Evolutionary conservation across 176 grass and related monocot genomes (phyloP).

Genomic region (Neostapfia colusana): DNA sequence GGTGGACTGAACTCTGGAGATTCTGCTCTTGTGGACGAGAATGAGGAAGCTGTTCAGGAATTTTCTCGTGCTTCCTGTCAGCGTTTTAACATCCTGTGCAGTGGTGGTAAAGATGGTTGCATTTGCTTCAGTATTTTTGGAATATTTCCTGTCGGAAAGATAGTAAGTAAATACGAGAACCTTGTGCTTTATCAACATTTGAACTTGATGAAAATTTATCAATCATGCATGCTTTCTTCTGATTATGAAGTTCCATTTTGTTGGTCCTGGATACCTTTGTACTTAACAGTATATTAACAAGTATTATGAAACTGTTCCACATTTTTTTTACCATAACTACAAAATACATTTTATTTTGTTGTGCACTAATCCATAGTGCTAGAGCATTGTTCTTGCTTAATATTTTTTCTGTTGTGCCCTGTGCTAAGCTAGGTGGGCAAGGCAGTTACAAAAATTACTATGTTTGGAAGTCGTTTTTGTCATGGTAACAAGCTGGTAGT

Average conservation of each 20-base stretch:
- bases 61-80: conserved; percentile 76
- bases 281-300: conserved; percentile 5
- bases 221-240: conserved; percentile 32
- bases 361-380: background rate
- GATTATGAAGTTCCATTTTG: conserved; percentile 29
- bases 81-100: conserved; percentile 87
- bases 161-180: conserved; percentile 64
- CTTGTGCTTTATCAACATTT: conserved; percentile 25
- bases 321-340: background rate
- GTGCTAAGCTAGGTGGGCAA: background rate
- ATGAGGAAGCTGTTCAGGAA: conserved; percentile 64
- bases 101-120: conserved; percentile 76
- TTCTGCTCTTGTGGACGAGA: conserved; percentile 57
- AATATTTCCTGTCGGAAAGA: conserved; percentile 96
- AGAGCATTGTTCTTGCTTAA: background rate
- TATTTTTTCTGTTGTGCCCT: background rate
- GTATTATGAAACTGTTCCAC: background rate
- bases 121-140: conserved; percentile 99
- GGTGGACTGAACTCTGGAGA: conserved; percentile 79
- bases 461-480: background rate
- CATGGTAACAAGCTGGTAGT: background rate
- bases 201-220: conserved; percentile 22
- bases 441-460: background rate
- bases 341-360: background rate
- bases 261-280: conserved; percentile 8